A percentile compares a stretch with the other conserved stretches of the same genome.
These are phyloP conservation scores for Solanum dulcamara DNA, from an alignment of 257 asterid genomes.

Conservation along the genomic window DNA sequence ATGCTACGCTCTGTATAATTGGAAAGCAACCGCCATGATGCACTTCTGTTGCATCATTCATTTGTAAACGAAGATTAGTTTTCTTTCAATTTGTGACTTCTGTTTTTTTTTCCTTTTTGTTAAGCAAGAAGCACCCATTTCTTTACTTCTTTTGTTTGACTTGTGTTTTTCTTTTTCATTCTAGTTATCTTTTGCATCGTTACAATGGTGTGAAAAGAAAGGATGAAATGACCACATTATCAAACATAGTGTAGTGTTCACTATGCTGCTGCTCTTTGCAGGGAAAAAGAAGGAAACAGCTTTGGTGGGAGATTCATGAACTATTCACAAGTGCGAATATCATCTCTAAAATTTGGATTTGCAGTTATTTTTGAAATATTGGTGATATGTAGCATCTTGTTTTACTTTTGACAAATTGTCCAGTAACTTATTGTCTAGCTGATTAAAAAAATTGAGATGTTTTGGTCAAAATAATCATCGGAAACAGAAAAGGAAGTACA, in stretches of 20 bases:
- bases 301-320: neutral
- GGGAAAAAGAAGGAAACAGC: neutral
- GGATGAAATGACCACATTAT: neutral
- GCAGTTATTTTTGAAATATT: neutral
- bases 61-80: slow-evolving; percentile 34
- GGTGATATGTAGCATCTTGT: neutral
- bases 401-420: neutral
- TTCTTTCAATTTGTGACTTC: too few species aligned
- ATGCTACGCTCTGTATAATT: slow-evolving; percentile 22
- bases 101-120: too few species aligned
- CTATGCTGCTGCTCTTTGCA: neutral
- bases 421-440: neutral
- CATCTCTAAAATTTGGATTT: neutral
- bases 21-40: slow-evolving; percentile 16
- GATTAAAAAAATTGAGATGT: too few species aligned
- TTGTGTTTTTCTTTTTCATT: neutral
- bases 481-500: too few species aligned
- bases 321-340: neutral
- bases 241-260: neutral
- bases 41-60: slow-evolving; percentile 30
- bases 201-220: neutral
- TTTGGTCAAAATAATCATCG: too few species aligned
- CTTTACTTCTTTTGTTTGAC: neutral
- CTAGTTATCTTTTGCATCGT: neutral
- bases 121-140: neutral